Evolutionary conservation across 2,329 filamentous ascomycete genomes (phyloP).

Genomic region (Cladosporium sp.): DNA sequence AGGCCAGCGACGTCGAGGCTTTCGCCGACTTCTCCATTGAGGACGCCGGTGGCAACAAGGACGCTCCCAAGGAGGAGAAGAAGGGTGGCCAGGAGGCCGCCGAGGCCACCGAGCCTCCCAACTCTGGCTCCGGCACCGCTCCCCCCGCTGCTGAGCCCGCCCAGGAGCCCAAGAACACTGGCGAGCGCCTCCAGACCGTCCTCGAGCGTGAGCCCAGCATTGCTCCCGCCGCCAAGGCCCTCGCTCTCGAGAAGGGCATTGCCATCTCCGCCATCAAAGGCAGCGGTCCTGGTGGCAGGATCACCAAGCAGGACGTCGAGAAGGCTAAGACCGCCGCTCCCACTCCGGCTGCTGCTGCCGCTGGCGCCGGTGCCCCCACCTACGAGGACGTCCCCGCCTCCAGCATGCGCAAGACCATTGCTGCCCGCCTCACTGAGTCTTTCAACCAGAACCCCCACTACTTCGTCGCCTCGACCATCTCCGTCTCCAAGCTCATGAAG

Average conservation of each 20-base stretch:
- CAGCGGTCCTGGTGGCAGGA: conserved; percentile 76
- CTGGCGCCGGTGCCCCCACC: conserved; percentile 54
- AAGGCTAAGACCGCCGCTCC: conserved; percentile 61
- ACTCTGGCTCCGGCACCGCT: conserved; percentile 55
- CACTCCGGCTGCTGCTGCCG: conserved; percentile 43
- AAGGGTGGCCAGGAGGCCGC: conserved; percentile 59
- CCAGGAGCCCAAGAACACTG: conserved; percentile 68
- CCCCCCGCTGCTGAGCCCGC: conserved; percentile 47
- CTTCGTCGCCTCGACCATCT: conserved; percentile 88
- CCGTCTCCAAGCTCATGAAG: conserved; percentile 92
- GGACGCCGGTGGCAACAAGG: conserved; percentile 84
- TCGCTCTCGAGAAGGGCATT: conserved; percentile 82
- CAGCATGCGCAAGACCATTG: conserved; percentile 98
- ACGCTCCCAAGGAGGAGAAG: conserved; percentile 56
- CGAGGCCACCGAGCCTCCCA: conserved; percentile 58
- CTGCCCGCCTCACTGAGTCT: conserved; percentile 82
- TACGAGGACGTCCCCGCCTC: conserved; percentile 82
- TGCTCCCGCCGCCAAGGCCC: conserved; percentile 68
- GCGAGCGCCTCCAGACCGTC: conserved; percentile 74
- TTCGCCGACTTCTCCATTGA: conserved; percentile 86
- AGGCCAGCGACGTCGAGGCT: conserved; percentile 78
- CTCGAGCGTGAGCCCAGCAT: conserved; percentile 78
- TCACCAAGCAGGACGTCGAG: conserved; percentile 91
- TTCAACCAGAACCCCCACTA: conserved; percentile 95
- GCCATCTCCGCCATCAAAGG: conserved; percentile 78